Conservation (phyloP, 345 rosid species). For the Barbarea vulgaris region DNA sequence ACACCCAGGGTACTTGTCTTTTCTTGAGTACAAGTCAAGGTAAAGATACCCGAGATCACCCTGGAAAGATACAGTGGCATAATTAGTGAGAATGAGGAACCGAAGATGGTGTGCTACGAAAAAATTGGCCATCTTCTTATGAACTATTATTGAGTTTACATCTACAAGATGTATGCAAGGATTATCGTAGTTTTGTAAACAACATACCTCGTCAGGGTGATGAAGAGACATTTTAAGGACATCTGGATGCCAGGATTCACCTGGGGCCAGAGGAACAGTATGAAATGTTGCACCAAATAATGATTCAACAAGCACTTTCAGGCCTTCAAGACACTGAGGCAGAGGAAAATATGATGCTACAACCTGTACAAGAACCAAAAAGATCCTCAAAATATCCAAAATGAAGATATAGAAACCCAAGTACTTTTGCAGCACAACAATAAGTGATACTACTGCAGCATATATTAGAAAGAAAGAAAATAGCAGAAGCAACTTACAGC, state of each 20-base stretch:
- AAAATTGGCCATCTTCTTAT: background rate
- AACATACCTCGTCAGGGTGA: conserved; percentile 90
- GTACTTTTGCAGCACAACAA: background rate
- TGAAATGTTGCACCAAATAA: conserved; percentile 81
- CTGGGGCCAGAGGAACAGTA: conserved; percentile 64
- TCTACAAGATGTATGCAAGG: background rate
- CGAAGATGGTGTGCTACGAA: background rate
- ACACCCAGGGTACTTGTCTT: conserved; percentile 95
- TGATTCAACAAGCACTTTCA: conserved; percentile 73
- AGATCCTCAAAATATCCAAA: background rate
- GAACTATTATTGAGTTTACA: background rate
- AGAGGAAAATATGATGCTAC: conserved; percentile 90
- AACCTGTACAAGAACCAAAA: conserved; percentile 49
- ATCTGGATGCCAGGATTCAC: conserved; percentile 97
- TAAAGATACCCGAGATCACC: conserved; percentile 90
- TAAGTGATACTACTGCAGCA: background rate
- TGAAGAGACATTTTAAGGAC: conserved; percentile 83
- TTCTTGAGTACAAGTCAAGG: conserved; percentile 86
- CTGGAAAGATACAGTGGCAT: conserved; percentile 49
- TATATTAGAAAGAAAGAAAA: background rate
- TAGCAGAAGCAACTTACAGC: conserved; percentile 57
- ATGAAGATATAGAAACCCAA: conserved; percentile 2
- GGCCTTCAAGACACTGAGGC: conserved; percentile 81
- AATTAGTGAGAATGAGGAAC: conserved; percentile 22
- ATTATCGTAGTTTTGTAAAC: conserved; percentile 12